phyloP scores from a whole-genome alignment of 768 basidiomycete species.

The Hypsizygus marmoreus region DNA sequence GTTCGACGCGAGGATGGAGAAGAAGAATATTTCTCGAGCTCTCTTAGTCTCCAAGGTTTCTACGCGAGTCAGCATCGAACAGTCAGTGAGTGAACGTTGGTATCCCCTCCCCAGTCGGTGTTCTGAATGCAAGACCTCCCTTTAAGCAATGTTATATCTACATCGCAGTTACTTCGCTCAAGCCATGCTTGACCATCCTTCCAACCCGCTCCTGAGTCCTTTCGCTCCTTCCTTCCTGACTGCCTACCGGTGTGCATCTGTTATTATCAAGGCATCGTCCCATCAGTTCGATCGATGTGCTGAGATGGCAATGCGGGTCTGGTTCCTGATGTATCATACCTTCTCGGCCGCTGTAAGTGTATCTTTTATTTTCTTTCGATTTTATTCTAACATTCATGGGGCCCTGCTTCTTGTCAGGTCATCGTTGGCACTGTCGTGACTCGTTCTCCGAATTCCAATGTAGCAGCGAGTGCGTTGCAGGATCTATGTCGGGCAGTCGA shows the following conservation, averaged over 20 bases:
- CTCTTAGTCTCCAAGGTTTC: constrained; percentile 53
- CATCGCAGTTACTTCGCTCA: constrained; percentile 62
- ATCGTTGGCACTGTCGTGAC: constrained; percentile 64
- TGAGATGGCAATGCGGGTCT: constrained; percentile 48
- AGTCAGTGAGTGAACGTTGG: constrained; percentile 46
- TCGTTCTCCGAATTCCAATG: constrained; percentile 49
- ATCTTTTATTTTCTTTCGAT: constrained; percentile 1
- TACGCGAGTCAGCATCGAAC: constrained; percentile 59
- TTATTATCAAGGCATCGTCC: constrained; percentile 50
- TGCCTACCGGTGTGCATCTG: constrained; percentile 51
- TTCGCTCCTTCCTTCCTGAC: constrained; percentile 60
- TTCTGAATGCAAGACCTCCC: neutral
- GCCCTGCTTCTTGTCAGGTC: constrained; percentile 49
- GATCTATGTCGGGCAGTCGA: constrained; percentile 49
- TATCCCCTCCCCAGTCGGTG: neutral
- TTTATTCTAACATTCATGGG: neutral
- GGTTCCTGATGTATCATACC: constrained; percentile 52
- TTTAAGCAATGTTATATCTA: constrained; percentile 51
- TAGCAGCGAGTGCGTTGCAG: constrained; percentile 49
- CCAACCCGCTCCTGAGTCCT: constrained; percentile 54
- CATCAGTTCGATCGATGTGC: constrained; percentile 51
- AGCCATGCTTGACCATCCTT: constrained; percentile 54
- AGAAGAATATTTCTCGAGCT: constrained; percentile 49
- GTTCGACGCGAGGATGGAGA: constrained; percentile 45
- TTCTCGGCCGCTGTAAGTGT: constrained; percentile 49